phyloP scores from a whole-genome alignment of 371 early-diverging fungal species.

The Neoconidiobolus thromboides region DNA sequence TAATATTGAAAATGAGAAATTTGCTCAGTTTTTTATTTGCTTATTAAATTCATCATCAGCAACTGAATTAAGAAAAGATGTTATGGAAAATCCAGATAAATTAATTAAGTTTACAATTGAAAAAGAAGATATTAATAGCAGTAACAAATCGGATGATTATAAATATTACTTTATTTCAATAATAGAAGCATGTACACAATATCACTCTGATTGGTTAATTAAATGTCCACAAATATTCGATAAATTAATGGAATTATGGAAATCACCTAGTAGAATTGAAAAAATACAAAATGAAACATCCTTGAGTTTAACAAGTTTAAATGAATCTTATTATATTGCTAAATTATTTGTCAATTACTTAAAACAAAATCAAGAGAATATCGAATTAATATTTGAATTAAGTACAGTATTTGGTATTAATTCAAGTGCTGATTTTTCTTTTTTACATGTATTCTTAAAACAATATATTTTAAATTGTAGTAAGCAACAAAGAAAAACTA shows the following conservation, averaged over 20 bases:
- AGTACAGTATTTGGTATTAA: too few species aligned
- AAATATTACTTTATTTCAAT: slow-evolving; percentile 38
- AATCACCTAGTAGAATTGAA: slow-evolving; percentile 13
- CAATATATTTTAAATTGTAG: too few species aligned
- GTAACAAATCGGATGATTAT: slow-evolving; percentile 17
- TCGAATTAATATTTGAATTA: too few species aligned
- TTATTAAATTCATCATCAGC: slow-evolving; percentile 41
- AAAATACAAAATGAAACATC: slow-evolving; percentile 9
- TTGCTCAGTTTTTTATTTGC: slow-evolving; percentile 47
- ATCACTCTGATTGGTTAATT: slow-evolving; percentile 38
- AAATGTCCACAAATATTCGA: slow-evolving; percentile 24
- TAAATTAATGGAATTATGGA: slow-evolving; percentile 32
- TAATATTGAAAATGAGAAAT: slow-evolving; percentile 28
- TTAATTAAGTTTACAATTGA: neutral
- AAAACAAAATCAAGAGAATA: too few species aligned
- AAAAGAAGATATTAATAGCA: slow-evolving; percentile 6
- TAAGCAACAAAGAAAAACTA: too few species aligned
- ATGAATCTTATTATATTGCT: neutral
- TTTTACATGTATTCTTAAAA: too few species aligned
- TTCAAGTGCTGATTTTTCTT: too few species aligned
- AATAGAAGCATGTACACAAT: slow-evolving; percentile 30
- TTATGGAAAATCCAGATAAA: slow-evolving; percentile 27
- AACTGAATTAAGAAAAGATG: slow-evolving; percentile 42
- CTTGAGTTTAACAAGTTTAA: neutral
- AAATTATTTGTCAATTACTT: too few species aligned